These are phyloP conservation scores for Xanthoconium stramineum DNA, from an alignment of 768 basidiomycete genomes.

Conservation along the genomic window DNA sequence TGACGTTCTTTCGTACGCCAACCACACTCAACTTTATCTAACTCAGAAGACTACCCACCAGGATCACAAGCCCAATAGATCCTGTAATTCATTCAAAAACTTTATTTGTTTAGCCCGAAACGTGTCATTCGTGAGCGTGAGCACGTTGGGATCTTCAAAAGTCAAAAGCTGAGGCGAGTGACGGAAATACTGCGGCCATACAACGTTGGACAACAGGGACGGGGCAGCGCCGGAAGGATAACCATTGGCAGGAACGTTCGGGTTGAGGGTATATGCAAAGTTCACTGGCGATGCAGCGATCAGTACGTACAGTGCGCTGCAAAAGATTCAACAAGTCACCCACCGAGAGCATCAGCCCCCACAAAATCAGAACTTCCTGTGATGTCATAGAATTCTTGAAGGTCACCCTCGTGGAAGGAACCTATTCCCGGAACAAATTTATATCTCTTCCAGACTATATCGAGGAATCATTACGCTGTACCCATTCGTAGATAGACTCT, in stretches of 20 bases:
- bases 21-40: too few relatives aligned
- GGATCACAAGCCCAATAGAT: conserved; percentile 8
- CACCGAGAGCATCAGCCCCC: conserved; percentile 13
- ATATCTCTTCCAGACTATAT: conserved; percentile 15
- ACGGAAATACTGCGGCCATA: conserved; percentile 4
- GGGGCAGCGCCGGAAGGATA: conserved; percentile 9
- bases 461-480: background rate
- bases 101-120: conserved; percentile 1
- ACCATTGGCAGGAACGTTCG: background rate
- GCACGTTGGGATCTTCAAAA: conserved; percentile 8
- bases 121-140: conserved; percentile 8
- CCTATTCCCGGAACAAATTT: conserved; percentile 13
- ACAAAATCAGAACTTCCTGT: conserved; percentile 8
- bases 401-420: conserved; percentile 18
- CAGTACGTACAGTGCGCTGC: background rate
- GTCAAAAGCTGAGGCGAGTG: conserved; percentile 4
- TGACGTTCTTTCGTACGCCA: too few relatives aligned
- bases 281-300: conserved; percentile 2
- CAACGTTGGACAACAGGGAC: conserved; percentile 4
- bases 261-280: conserved; percentile 16
- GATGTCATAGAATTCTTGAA: conserved; percentile 15
- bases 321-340: too few relatives aligned
- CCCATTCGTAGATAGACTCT: background rate
- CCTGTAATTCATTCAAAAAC: conserved; percentile 6
- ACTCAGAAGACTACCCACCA: background rate